Base-by-base conservation (phyloP, 169 alveolate species). In the Babesia sp. region DNA sequence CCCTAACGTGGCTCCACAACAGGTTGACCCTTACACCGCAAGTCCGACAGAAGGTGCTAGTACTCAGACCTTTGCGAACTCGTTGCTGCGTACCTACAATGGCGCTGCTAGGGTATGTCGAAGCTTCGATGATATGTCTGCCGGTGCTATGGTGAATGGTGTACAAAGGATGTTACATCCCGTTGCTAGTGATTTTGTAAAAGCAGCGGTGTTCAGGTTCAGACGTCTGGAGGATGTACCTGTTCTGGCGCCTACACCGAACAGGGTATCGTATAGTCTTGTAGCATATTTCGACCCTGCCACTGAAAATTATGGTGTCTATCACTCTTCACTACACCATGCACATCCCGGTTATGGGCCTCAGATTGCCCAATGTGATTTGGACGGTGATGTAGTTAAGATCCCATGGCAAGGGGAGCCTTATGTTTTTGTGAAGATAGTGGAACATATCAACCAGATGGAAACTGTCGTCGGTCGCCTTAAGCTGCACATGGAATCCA, bases 161-260 rank as follows among this genome's bases (percentile, higher is more conserved):
- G 37, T 46, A 20, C 45, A 64, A 48, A 9, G 53, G n/a, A 22
- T 64, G 53, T 28, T 79, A 33, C 66, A 78, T 41, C 74, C 86
- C 31, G 29, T 20, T 11, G 50, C 82, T 8, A n/a, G 82, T 18
- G 61, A 78, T 18, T 78, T 44, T 54, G 31, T 46, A 37, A 71
- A 66, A 78, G 88, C 88, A 14, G 84, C 77, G 24, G 72, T 61
- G 4, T 80, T 80, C 64, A 80, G 53, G 68, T 60, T 88, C 41
- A 79, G 82, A 20, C 83, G 83, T n/a, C 54, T 88, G 51, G 93
- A 88, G 46, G 84, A 84, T 53, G 87, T 88, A 29, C 91, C 91
- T 6, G 51, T 68, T 24, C 70, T 79, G 45, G 69, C 84, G 18
- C 33, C 53, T 24, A 46, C 74, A 6, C 48, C 68, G n/a, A 73